Evolutionary conservation across 768 basidiomycete species (phyloP).

Genomic region (Hysterangium stoloniferum): DNA sequence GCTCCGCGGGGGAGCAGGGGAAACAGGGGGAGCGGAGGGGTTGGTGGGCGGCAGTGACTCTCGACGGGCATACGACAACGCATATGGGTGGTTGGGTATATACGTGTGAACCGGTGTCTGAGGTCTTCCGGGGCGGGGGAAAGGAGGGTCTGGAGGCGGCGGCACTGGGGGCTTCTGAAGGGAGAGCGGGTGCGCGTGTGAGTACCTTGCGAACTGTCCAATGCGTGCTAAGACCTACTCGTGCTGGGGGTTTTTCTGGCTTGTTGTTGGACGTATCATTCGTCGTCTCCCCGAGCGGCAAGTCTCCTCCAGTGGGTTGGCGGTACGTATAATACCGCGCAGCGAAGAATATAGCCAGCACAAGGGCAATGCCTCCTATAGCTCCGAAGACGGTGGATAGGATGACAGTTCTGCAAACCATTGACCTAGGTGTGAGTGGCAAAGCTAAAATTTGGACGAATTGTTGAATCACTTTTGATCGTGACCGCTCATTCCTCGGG

Average conservation of each 20-base stretch:
- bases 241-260: too few relatives aligned
- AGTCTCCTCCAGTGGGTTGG: neutral
- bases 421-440: neutral
- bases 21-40: neutral
- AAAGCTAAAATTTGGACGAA: too few relatives aligned
- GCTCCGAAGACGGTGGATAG: conserved; percentile 3
- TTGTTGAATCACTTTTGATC: too few relatives aligned
- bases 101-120: neutral
- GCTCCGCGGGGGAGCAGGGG: neutral
- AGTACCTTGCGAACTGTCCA: too few relatives aligned
- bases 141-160: neutral
- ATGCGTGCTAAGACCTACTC: too few relatives aligned
- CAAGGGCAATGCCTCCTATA: conserved; percentile 2
- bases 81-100: conserved; percentile 3
- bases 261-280: too few relatives aligned
- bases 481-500: too few relatives aligned
- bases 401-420: conserved; percentile 5
- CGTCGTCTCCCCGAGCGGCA: neutral
- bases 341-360: neutral
- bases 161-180: neutral
- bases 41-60: neutral
- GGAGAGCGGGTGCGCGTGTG: neutral
- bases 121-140: neutral
- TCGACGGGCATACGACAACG: neutral
- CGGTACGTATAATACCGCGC: conserved; percentile 1